These are phyloP conservation scores for Iris pallida DNA, from an alignment of 116 monocot genomes.

Conservation along the genomic window DNA sequence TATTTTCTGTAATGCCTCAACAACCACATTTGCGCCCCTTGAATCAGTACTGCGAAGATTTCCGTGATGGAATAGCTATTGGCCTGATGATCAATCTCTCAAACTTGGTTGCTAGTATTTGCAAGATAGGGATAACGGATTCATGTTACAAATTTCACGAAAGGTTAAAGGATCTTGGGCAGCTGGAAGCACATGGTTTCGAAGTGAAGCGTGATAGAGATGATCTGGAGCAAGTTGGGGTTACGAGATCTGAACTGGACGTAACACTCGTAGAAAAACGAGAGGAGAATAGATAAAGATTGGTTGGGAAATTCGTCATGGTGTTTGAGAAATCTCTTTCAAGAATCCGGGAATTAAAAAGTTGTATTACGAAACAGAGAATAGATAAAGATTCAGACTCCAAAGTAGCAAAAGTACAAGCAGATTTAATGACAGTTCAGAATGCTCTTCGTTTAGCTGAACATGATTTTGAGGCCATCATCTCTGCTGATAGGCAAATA, in stretches of 20 bases:
- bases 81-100: slow-evolving; percentile 20
- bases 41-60: neutral
- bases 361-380: too few relatives aligned
- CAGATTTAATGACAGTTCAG: neutral
- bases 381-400: too few relatives aligned
- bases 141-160: neutral
- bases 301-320: too few relatives aligned
- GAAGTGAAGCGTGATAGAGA: neutral
- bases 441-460: neutral
- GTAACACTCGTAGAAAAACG: too few relatives aligned
- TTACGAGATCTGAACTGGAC: too few relatives aligned
- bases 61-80: slow-evolving; percentile 22
- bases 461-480: slow-evolving; percentile 1
- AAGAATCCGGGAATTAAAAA: too few relatives aligned
- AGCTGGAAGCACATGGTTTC: slow-evolving; percentile 19
- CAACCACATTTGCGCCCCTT: slow-evolving; percentile 23
- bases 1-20: slow-evolving; percentile 7
- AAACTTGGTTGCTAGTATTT: slow-evolving; percentile 3
- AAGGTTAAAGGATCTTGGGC: slow-evolving; percentile 11
- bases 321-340: too few relatives aligned
- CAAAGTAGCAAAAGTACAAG: slow-evolving; percentile 2
- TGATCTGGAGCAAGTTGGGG: too few relatives aligned
- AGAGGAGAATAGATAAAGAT: too few relatives aligned
- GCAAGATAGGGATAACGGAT: neutral
- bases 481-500: neutral